Conservation (phyloP, 179 eudicot genomes). For the Kewa caespitosa region DNA sequence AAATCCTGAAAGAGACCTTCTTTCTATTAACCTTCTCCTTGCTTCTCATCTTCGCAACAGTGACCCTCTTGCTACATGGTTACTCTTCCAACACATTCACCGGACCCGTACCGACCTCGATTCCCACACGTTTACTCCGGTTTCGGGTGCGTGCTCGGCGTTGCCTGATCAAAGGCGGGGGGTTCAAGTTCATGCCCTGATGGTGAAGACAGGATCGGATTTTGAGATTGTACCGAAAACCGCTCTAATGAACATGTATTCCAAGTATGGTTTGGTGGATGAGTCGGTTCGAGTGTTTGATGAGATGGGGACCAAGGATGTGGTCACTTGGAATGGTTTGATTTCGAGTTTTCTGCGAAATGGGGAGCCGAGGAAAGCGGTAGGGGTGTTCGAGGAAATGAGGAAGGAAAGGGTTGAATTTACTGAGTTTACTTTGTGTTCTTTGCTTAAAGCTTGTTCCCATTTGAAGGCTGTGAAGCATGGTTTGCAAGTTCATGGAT, state of each 20-base stretch:
- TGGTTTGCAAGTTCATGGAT: conserved; percentile 39
- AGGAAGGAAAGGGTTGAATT: conserved; percentile 31
- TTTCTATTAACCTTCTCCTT: conserved; percentile 25
- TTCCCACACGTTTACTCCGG: conserved; percentile 30
- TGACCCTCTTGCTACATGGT: conserved; percentile 23
- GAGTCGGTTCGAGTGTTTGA: conserved; percentile 26
- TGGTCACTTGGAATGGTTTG: conserved; percentile 41
- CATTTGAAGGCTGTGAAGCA: conserved; percentile 29
- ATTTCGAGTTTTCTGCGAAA: conserved; percentile 25
- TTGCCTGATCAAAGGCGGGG: conserved; percentile 19
- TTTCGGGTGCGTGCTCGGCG: conserved; percentile 28
- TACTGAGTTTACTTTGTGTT: conserved; percentile 32
- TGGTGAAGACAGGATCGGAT: conserved; percentile 24
- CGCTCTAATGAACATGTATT: conserved; percentile 31
- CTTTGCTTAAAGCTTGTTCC: conserved; percentile 42
- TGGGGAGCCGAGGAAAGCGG: conserved; percentile 24
- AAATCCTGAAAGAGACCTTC: conserved; percentile 24
- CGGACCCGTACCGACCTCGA: conserved; percentile 26
- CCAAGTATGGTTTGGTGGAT: conserved; percentile 29
- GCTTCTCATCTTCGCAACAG: conserved; percentile 15
- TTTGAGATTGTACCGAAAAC: conserved; percentile 23
- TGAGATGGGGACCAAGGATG: conserved; percentile 33
- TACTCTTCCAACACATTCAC: conserved; percentile 22
- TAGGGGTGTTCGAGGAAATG: conserved; percentile 25
- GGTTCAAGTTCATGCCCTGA: conserved; percentile 27